Evolutionary conservation across 2,329 filamentous ascomycete genomes (phyloP).

Genomic region (Eurotiales sp.): DNA sequence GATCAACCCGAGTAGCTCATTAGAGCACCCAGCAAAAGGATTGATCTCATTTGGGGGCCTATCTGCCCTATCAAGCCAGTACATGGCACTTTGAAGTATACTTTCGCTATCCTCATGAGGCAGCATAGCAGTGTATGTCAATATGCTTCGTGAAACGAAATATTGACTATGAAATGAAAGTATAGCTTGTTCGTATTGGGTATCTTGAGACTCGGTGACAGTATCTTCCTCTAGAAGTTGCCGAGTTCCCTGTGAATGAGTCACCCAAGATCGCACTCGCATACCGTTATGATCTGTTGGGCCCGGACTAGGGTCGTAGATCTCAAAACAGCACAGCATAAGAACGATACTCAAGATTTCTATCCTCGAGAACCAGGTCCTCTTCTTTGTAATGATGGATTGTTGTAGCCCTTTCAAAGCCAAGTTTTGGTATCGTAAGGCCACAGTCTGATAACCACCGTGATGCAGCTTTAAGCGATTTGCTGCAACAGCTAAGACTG

Average conservation of each 20-base stretch:
- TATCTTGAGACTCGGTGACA: not conserved
- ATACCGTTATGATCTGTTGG: not conserved
- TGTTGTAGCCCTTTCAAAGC: not conserved
- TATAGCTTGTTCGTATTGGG: not conserved
- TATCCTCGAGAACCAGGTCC: not conserved
- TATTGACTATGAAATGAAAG: not conserved
- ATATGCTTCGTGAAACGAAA: not conserved
- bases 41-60: not conserved
- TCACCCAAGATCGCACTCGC: not conserved
- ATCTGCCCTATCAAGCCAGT: not conserved
- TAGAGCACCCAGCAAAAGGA: not conserved
- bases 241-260: not conserved
- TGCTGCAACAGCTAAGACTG: not conserved
- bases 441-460: not conserved
- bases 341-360: not conserved
- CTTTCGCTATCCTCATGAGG: not conserved
- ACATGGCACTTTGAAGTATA: not conserved
- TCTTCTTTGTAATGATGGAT: not conserved
- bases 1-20: not conserved
- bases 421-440: not conserved
- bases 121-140: not conserved
- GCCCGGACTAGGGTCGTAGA: not conserved
- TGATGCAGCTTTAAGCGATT: not conserved
- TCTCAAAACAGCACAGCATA: not conserved
- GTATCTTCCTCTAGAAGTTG: not conserved